phyloP scores from a whole-genome alignment of 768 basidiomycete genomes.

The Panellus pusillus region DNA sequence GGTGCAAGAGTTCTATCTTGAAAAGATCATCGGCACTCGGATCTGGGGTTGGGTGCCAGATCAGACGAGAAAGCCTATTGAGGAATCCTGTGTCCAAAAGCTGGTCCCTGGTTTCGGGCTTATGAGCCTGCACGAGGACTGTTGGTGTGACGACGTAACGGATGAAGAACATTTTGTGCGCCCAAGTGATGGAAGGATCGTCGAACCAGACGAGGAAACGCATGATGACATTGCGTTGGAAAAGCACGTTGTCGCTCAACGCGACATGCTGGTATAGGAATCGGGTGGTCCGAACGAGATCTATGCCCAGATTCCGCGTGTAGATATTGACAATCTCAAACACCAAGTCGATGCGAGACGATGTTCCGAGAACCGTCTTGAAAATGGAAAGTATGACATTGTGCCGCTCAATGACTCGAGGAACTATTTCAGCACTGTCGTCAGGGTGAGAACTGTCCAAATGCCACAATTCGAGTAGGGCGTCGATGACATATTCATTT shows the following conservation, averaged over 20 bases:
- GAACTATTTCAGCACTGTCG: conserved; percentile 40
- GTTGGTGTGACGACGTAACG: conserved; percentile 88
- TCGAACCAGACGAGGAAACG: conserved; percentile 88
- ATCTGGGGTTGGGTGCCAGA: conserved; percentile 81
- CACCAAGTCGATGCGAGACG: conserved; percentile 82
- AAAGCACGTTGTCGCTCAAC: conserved; percentile 61
- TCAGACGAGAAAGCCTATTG: conserved; percentile 61
- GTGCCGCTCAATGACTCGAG: conserved; percentile 59
- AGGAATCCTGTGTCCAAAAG: conserved; percentile 76
- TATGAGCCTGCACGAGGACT: conserved; percentile 73
- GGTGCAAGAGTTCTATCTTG: conserved; percentile 86
- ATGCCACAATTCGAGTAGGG: conserved; percentile 74
- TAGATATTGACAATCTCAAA: conserved; percentile 86
- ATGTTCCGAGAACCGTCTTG: conserved; percentile 63
- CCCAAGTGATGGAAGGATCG: conserved; percentile 58
- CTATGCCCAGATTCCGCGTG: conserved; percentile 77
- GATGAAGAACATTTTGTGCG: conserved; percentile 77
- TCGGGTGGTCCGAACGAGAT: conserved; percentile 72
- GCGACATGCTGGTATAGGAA: conserved; percentile 90
- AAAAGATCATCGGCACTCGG: conserved; percentile 74
- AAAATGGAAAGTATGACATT: conserved; percentile 76
- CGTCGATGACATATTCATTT: conserved; percentile 65
- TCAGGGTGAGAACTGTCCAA: conserved; percentile 47
- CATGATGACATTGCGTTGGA: conserved; percentile 79
- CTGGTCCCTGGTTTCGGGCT: conserved; percentile 49